Base-by-base conservation (phyloP, 371 early-diverging fungal species). In the Mortierella sp. region DNA sequence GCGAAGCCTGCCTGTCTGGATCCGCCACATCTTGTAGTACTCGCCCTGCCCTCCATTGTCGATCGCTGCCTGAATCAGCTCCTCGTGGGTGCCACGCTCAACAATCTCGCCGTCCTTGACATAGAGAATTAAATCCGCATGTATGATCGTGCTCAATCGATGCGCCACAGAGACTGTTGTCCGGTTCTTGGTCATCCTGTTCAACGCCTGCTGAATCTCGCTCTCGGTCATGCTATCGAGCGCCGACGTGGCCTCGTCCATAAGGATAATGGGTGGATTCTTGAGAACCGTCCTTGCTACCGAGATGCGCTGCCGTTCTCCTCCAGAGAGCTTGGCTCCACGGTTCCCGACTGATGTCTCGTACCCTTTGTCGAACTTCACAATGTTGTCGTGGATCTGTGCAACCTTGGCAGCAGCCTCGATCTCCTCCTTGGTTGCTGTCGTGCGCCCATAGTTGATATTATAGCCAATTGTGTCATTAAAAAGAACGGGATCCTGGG, bases 231-330 rank as follows among this genome's bases (percentile, higher is more conserved):
- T 92, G 26, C 94, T 92, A 87, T 98, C 98, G 55, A 98, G 88
- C 5, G 98, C 97, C 14, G 95, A 94, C 0, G 99, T 98, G 1
- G 98, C 97, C 83, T 99, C 98, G 82, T 98, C 99, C 46, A 98
- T 86, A 24, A 98, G 80, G 51, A 98, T 87, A 16, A 98, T 93
- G 74, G 88, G 90, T 24, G 96, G 96, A 77, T 96, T 92, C 69
- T 94, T 91, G 81, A 98, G 91, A 71, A 92, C 75, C 0, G 92
- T 92, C 79, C 95, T 88, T 40, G 94, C 91, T 72, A 94, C 89
- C 44, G 91, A 88, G 84, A 95, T 90, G 74, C 94, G 89, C 79
- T 94, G 95, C 69, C 90, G 90, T 82, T 91, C 90, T 43, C 95
- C 94, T 69, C 94, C 94, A 69, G 92, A 91, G 11, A 93, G 72